Percentiles rank a stretch among this genome's conserved stretches.
These are phyloP conservation scores for Discostella pseudostelligera DNA, from an alignment of 108 stramenopile species.

Conservation along the genomic window DNA sequence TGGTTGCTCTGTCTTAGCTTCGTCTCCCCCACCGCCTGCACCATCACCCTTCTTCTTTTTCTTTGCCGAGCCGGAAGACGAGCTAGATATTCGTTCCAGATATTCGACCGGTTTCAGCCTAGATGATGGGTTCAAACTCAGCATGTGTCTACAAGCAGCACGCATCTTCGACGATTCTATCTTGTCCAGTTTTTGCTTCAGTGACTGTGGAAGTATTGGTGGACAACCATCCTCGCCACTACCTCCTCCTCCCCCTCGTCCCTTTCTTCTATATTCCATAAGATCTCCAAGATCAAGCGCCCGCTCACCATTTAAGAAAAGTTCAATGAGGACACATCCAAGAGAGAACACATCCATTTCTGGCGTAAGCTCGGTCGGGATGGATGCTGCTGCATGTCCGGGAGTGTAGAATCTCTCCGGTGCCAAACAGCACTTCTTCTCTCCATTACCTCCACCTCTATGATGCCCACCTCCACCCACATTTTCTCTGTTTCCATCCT, in stretches of 20 bases:
- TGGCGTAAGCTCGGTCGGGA: conserved; percentile 55
- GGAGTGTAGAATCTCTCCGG: conserved; percentile 87
- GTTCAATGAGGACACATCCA: conserved; percentile 94
- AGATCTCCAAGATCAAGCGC: conserved; percentile 91
- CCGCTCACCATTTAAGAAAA: conserved; percentile 90
- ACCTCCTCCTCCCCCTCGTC: neutral
- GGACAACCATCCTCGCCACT: neutral
- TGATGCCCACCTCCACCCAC: conserved; percentile 4
- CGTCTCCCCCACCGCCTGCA: neutral
- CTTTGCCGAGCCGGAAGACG: conserved; percentile 27
- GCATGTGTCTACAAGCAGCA: conserved; percentile 86
- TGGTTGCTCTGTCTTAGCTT: conserved; percentile 11
- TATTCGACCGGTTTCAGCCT: conserved; percentile 74
- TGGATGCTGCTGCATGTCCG: conserved; percentile 14
- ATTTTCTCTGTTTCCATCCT: conserved; percentile 16
- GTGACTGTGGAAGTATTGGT: conserved; percentile 39
- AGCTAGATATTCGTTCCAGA: conserved; percentile 61
- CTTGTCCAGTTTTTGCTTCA: conserved; percentile 85
- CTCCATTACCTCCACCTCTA: conserved; percentile 35
- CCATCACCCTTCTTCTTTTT: neutral
- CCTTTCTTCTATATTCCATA: conserved; percentile 73
- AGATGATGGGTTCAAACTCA: conserved; percentile 75
- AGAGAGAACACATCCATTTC: conserved; percentile 98
- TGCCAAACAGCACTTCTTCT: conserved; percentile 93
- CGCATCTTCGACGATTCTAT: conserved; percentile 79